Base-by-base conservation (phyloP, 2,329 filamentous ascomycete species). In the Ophiostoma fasciatum region DNA sequence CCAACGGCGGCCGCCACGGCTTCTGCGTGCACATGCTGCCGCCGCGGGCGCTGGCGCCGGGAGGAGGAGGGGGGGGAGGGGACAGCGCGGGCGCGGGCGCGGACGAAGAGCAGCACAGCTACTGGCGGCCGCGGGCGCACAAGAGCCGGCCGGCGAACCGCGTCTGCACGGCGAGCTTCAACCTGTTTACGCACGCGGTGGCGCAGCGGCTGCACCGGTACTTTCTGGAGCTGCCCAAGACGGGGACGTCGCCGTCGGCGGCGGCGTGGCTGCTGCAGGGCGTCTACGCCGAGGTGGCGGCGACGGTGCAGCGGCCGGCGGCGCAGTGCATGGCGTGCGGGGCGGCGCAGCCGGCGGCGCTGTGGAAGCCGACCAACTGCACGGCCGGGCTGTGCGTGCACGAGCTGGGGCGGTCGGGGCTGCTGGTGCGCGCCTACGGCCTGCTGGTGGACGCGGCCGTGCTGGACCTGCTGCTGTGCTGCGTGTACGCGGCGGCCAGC, bases 21-120 rank as follows among this genome's bases (percentile, higher is more conserved):
- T 50, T 49, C 38, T 50, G 48, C 31, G 29, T 49, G 4, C 48
- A 50, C 33, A 32, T 45, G 12, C 34, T 38, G 26, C 38, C 43
- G 7, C n/a, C n/a, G n/a, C n/a, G n/a, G n/a, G n/a, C n/a, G n/a
- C n/a, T n/a, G n/a, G n/a, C n/a, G n/a, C n/a, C n/a, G n/a, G n/a
- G n/a, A n/a, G n/a, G n/a, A n/a, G n/a, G n/a, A n/a, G n/a, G n/a
- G n/a, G n/a, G n/a, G n/a, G n/a, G n/a, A n/a, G n/a, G n/a, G n/a
- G n/a, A n/a, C n/a, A n/a, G n/a, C n/a, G n/a, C n/a, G n/a, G n/a
- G n/a, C n/a, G n/a, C n/a, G n/a, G n/a, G n/a, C n/a, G n/a, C n/a
- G n/a, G n/a, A n/a, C n/a, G n/a, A n/a, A n/a, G n/a, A n/a, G n/a
- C n/a, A n/a, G n/a, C 37, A 40, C 35, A 43, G 18, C 34, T 44